These are phyloP conservation scores for Thozetella sp. DNA, from an alignment of 495 filamentous ascomycete species.

Conservation along the genomic window DNA sequence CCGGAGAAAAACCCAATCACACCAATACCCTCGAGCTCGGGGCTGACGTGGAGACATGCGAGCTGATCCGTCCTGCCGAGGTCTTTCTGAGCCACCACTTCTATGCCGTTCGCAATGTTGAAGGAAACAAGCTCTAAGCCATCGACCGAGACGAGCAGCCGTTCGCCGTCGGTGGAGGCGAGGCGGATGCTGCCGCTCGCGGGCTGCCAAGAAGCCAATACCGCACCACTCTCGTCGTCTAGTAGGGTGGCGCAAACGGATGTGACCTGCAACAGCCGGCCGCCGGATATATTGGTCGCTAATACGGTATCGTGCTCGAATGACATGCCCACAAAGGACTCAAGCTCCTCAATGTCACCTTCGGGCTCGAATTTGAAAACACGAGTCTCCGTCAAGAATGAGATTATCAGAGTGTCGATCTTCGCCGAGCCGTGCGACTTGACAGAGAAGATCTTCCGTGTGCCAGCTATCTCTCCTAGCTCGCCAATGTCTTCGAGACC, in stretches of 20 bases:
- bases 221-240: slow-evolving; percentile 70
- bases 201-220: slow-evolving; percentile 69
- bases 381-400: slow-evolving; percentile 82
- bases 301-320: slow-evolving; percentile 75
- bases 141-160: slow-evolving; percentile 71
- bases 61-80: slow-evolving; percentile 72
- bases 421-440: slow-evolving; percentile 47
- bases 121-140: slow-evolving; percentile 70
- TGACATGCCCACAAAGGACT: slow-evolving; percentile 67
- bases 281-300: slow-evolving; percentile 61
- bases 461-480: slow-evolving; percentile 76
- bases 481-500: slow-evolving; percentile 88
- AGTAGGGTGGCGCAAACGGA: slow-evolving; percentile 59
- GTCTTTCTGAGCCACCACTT: slow-evolving; percentile 56
- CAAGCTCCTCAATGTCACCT: slow-evolving; percentile 86
- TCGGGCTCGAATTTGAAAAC: slow-evolving; percentile 74
- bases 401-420: slow-evolving; percentile 73
- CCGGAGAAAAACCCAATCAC: slow-evolving; percentile 85
- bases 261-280: slow-evolving; percentile 79
- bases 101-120: slow-evolving; percentile 59
- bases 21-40: slow-evolving; percentile 51
- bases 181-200: slow-evolving; percentile 67
- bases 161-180: slow-evolving; percentile 70
- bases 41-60: slow-evolving; percentile 69
- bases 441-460: slow-evolving; percentile 63